These are phyloP conservation scores for Penicillium coffeae DNA, from an alignment of 495 filamentous ascomycete species.

Conservation along the genomic window DNA sequence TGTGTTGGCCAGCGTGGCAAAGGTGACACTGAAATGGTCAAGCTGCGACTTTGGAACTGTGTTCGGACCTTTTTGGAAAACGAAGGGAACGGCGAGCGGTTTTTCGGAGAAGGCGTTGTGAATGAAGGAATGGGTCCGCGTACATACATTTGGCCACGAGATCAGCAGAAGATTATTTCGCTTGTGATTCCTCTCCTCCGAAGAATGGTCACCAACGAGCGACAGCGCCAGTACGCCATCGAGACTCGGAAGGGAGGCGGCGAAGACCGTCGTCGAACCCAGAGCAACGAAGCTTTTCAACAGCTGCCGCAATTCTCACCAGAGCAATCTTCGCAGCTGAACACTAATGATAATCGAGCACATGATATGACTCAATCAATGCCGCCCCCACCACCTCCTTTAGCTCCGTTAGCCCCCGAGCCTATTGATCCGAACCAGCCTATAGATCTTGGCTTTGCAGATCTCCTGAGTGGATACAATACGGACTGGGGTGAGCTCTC, in stretches of 20 bases:
- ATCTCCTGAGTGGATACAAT: conserved; percentile 38
- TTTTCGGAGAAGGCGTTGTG: conserved; percentile 48
- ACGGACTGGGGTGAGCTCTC: conserved; percentile 37
- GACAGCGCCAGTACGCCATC: conserved; percentile 58
- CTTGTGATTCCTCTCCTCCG: conserved; percentile 56
- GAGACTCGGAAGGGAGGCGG: conserved; percentile 52
- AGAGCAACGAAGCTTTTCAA: conserved; percentile 37
- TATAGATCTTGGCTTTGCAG: conserved; percentile 30
- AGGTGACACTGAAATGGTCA: conserved; percentile 59
- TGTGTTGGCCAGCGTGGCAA: conserved; percentile 59
- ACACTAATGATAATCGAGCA: conserved; percentile 25
- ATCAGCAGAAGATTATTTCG: conserved; percentile 53
- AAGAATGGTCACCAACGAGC: conserved; percentile 63
- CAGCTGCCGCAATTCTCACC: conserved; percentile 21
- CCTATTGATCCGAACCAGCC: conserved; percentile 15
- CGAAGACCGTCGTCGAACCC: conserved; percentile 42
- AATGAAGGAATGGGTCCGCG: conserved; percentile 41
- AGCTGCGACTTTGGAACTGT: conserved; percentile 56
- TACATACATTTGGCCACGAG: conserved; percentile 54
- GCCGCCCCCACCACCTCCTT: conserved; percentile 18
- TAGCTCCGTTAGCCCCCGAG: conserved; percentile 14
- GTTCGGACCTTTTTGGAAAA: conserved; percentile 55
- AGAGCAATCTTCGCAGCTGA: conserved; percentile 34
- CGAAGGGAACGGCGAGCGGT: conserved; percentile 54
- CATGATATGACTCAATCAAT: conserved; percentile 25